Conservation (phyloP, 2,329 filamentous ascomycete genomes). For the Canariomyces notabilis region DNA sequence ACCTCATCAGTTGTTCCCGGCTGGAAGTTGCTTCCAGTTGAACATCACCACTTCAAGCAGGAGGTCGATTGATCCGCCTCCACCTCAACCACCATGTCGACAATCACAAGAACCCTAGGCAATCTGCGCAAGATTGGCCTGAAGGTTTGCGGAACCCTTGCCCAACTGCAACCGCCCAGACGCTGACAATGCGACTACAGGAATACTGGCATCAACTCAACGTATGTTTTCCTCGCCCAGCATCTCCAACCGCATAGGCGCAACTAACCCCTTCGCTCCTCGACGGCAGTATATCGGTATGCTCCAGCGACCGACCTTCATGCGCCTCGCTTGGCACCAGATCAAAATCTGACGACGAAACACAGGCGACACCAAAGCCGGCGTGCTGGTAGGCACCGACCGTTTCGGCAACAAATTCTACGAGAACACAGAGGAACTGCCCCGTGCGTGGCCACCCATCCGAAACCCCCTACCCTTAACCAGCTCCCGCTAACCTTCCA, state of each 20-base stretch:
- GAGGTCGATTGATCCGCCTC: constrained; percentile 31
- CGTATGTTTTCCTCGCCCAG: constrained; percentile 55
- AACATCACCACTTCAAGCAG: constrained; percentile 13
- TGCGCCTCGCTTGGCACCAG: background rate
- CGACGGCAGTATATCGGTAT: constrained; percentile 52
- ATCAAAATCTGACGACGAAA: constrained; percentile 9
- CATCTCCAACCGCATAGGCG: constrained; percentile 19
- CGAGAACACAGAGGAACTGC: constrained; percentile 95
- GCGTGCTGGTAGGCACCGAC: constrained; percentile 77
- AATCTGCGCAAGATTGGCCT: constrained; percentile 84
- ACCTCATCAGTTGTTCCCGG: constrained; percentile 3
- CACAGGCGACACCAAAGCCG: constrained; percentile 92
- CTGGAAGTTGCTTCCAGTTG: no score
- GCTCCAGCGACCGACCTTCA: constrained; percentile 1
- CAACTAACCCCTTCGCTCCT: constrained; percentile 20
- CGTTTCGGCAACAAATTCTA: constrained; percentile 96
- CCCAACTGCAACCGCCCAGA: background rate
- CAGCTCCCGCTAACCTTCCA: background rate
- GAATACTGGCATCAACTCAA: constrained; percentile 90
- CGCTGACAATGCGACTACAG: constrained; percentile 41
- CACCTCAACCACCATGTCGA: constrained; percentile 68
- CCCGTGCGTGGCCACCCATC: constrained; percentile 52
- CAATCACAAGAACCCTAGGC: constrained; percentile 74
- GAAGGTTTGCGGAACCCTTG: constrained; percentile 54
- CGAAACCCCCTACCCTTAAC: background rate